Conservation (phyloP, 768 basidiomycete genomes). For the Termitomyces sp. region DNA sequence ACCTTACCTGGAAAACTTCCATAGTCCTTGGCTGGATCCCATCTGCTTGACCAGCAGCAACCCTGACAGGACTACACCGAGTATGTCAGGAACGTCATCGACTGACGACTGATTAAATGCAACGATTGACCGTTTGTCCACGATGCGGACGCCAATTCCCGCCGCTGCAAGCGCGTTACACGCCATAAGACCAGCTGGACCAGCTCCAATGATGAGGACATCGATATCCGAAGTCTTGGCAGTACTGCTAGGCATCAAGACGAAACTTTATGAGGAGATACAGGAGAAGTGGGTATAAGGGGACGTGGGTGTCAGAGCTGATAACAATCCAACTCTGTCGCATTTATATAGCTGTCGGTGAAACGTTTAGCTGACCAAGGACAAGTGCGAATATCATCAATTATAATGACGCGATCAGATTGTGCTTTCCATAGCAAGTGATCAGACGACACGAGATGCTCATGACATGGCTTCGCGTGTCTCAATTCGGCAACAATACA, state of each 20-base stretch:
- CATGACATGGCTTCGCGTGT: not conserved
- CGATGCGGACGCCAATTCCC: conserved; percentile 52
- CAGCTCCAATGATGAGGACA: conserved; percentile 60
- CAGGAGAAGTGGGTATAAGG: not conserved
- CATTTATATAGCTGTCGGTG: not conserved
- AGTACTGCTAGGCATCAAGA: conserved; percentile 19
- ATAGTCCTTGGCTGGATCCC: conserved; percentile 53
- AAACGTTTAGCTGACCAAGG: not conserved
- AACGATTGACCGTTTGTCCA: conserved; percentile 49
- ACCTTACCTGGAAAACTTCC: conserved; percentile 47
- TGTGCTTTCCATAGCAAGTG: not conserved
- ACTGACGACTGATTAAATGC: not conserved
- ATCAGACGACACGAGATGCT: conserved; percentile 1
- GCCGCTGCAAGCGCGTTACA: conserved; percentile 55
- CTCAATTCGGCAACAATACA: not conserved
- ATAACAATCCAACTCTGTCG: not conserved
- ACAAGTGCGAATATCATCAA: not conserved
- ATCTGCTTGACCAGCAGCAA: conserved; percentile 54
- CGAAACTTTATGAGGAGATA: not conserved
- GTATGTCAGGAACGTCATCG: not conserved
- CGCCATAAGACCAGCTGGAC: conserved; percentile 63
- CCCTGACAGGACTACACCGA: conserved; percentile 35
- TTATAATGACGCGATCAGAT: not conserved
- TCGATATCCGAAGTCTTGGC: conserved; percentile 41
- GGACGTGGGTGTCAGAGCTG: not conserved